Base-by-base conservation (phyloP, 2,329 filamentous ascomycete genomes). In the Aureobasidium musti region DNA sequence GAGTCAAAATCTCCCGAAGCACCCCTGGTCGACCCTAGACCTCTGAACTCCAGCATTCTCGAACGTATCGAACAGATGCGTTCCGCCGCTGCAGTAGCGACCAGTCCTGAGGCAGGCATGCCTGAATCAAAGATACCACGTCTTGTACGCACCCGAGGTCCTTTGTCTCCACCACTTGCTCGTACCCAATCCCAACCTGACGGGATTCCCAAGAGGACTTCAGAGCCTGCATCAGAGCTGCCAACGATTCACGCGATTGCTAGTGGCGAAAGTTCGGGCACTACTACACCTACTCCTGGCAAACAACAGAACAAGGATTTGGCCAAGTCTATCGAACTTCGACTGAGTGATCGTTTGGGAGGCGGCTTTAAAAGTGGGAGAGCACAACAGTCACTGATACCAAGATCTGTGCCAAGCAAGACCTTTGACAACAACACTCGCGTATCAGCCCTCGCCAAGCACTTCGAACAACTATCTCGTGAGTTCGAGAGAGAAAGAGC, bases 401-500 rank as follows among this genome's bases (percentile, higher is more conserved):
- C 93, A 33, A 87, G 95, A 37, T 95, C 95, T 30, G 87, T 97
- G 33, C 87, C 90, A 60, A 74, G 76, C 59, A 91, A 88, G 74
- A 88, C 85, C 71, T 85, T 89, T 63, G 68, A 69, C 28, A 65
- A 65, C 21, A 68, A 67, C 8, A 87, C 91, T 3, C 91, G 90
- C 72, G 95, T 99, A 2, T 96, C 92, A 10, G 92, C 89, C n/a
- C 83, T 99, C 59, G 92, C 95, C 21, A 91, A 91, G 72, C 95
- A 98, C 76, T 98, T 99, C 74, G 96, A 99, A 77, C 93, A 98
- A 76, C 83, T 99, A 66, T 97, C 92, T 72, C 89, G 93, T 28
- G 96, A 99, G 74, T 99, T 99, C 71, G 92, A 97, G 74, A 96
- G 94, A 73, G 94, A 99, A 78, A 87, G 95, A 52, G 86, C 96